Base-by-base conservation (phyloP, 306 rosid species). In the Fragaria nilgerrensis region DNA sequence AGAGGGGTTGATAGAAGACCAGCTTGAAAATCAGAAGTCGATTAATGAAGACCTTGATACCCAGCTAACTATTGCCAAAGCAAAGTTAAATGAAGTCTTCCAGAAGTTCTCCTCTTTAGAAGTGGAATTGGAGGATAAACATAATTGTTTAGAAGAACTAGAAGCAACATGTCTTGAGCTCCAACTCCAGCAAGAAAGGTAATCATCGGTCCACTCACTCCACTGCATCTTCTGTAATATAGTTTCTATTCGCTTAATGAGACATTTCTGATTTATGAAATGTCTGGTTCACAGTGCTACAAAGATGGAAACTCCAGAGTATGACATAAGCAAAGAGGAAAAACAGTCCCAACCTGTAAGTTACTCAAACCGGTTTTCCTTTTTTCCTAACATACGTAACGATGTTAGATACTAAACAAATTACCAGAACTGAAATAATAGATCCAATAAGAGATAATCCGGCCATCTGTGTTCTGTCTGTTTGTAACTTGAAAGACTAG, bases 151-250 rank as follows among this genome's bases (percentile, higher is more conserved):
- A 2, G 94, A 91, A 83, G 97, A 91, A 63, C 75, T 89, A 74
- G 97, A 91, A 86, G 81, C 91, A 49, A 89, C 92, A 7, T 91
- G 97, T 78, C 90, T 91, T 29, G 97, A 91, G 78, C 97, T 91
- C 82, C 94, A 91, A 82, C 97, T 91, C 69, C 97, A 91, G 79
- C 85, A 89, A n/a, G 94, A 91, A 84, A 91, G 94, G 97, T 91
- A 84, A 82, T 17, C 48, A 58, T 25, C 43, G 9, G 55, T 63
- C 61, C 36, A 32, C 36, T 32, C 36, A 32, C 36, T 32, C 36
- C 76, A 52, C 16, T 49, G 13, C 52, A 39, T 53, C 36, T 62
- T 73, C 17, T 67, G 68, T 15, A 20, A 53, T 62, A 53, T 55
- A 29, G 19, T 7, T 71, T 66, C 47, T 68, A 29, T 47, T 64